A percentile compares a stretch with the other conserved stretches of the same genome.
phyloP scores from a whole-genome alignment of 139 green algal species.

The Micractinium sp. region DNA sequence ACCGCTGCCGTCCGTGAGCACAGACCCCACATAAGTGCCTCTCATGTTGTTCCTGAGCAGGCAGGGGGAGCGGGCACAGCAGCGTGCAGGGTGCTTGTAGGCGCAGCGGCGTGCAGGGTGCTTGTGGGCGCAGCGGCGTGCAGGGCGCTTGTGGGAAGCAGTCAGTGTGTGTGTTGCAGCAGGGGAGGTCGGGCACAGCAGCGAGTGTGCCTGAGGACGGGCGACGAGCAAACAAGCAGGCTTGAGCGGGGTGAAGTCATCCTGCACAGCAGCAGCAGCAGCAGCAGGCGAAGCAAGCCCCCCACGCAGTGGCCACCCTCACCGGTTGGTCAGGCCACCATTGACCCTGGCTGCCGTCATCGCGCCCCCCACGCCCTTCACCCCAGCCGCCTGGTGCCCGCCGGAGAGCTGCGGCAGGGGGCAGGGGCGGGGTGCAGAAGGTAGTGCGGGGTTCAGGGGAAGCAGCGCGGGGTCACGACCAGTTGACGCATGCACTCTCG shows the following conservation, averaged over 20 bases:
- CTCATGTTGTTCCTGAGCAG: background rate
- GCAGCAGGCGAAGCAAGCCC: background rate
- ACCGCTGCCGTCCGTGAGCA: background rate
- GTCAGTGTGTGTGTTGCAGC: too few relatives aligned
- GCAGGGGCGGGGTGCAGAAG: background rate
- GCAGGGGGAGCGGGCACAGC: background rate
- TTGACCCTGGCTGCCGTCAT: conserved; percentile 23
- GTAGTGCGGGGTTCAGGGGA: background rate
- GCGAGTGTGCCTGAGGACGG: background rate
- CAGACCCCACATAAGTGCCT: background rate
- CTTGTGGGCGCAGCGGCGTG: background rate
- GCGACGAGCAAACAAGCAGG: background rate
- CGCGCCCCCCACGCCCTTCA: conserved; percentile 22
- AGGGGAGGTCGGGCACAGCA: background rate
- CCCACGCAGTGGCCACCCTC: background rate
- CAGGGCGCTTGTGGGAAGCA: background rate
- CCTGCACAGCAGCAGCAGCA: too few relatives aligned
- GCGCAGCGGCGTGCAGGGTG: background rate
- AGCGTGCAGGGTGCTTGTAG: background rate
- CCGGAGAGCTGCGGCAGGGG: conserved; percentile 10
- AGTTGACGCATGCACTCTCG: background rate
- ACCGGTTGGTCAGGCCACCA: background rate
- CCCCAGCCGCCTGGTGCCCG: conserved; percentile 32
- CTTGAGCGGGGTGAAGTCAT: too few relatives aligned
- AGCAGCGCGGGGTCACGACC: background rate